phyloP scores from a whole-genome alignment of 257 asterid species.

The Parsonsia alboflavescens region DNA sequence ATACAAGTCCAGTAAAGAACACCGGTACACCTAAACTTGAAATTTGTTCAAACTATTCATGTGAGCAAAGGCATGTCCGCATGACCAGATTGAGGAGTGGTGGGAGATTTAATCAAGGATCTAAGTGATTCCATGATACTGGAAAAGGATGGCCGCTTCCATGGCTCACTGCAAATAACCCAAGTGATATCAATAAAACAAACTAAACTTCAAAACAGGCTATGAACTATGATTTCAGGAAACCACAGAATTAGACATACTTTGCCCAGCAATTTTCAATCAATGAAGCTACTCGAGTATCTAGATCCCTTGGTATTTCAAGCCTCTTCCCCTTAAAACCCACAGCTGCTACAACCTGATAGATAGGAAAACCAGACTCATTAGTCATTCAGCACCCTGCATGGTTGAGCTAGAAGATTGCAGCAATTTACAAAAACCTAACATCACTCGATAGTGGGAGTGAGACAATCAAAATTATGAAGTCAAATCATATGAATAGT shows the following conservation, averaged over 20 bases:
- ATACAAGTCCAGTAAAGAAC: neutral
- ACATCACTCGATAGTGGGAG: neutral
- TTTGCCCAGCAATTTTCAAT: slow-evolving; percentile 87
- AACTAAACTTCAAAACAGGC: neutral
- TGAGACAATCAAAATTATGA: neutral
- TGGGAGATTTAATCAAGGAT: slow-evolving; percentile 46
- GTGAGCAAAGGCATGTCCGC: slow-evolving; percentile 39
- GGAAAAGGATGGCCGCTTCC: slow-evolving; percentile 89
- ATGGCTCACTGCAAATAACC: slow-evolving; percentile 64
- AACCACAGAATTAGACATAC: slow-evolving; percentile 42
- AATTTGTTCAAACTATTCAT: slow-evolving; percentile 19
- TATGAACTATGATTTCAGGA: slow-evolving; percentile 1
- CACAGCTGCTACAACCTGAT: slow-evolving; percentile 95
- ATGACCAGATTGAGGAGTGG: slow-evolving; percentile 44
- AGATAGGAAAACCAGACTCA: neutral
- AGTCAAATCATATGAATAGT: neutral
- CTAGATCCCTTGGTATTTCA: slow-evolving; percentile 66
- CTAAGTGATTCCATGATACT: slow-evolving; percentile 77
- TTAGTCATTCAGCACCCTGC: neutral
- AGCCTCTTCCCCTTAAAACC: slow-evolving; percentile 77
- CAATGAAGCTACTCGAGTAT: slow-evolving; percentile 70
- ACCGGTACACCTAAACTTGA: slow-evolving; percentile 8
- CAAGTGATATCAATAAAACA: slow-evolving; percentile 1
- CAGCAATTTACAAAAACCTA: neutral
- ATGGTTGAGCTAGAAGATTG: neutral